These are phyloP conservation scores for Glomus cerebriforme DNA, from an alignment of 192 early-diverging fungal genomes.

Conservation along the genomic window DNA sequence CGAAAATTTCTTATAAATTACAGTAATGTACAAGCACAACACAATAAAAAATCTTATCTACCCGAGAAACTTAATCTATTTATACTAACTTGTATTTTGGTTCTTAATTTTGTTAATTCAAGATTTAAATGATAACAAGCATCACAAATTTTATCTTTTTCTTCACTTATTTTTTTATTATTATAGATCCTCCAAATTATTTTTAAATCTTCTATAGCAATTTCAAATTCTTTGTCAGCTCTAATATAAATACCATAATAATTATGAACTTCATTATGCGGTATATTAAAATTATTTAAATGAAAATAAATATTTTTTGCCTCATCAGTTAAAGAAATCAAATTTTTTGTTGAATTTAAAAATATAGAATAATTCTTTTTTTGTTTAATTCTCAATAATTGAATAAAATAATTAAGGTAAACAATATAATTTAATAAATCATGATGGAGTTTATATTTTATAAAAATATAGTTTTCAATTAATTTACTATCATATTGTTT, in stretches of 20 bases:
- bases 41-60: not conserved
- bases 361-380: not conserved
- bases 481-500: not conserved
- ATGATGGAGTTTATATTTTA: not conserved
- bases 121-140: not conserved
- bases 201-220: not conserved
- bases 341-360: not conserved
- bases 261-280: not conserved
- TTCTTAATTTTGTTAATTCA: not conserved
- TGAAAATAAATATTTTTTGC: not conserved
- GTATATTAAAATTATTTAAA: not conserved
- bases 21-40: not conserved
- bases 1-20: no score
- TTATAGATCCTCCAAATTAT: not conserved
- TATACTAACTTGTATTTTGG: not conserved
- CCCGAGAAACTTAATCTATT: not conserved
- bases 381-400: not conserved
- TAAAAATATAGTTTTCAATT: not conserved
- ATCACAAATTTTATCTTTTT: not conserved
- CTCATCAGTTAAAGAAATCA: not conserved
- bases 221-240: not conserved
- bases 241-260: not conserved
- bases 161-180: not conserved
- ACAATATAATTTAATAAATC: not conserved
- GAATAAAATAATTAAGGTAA: not conserved